Evolutionary conservation across 176 grass and related monocot species (phyloP).

Genomic region (Oryza australiensis): DNA sequence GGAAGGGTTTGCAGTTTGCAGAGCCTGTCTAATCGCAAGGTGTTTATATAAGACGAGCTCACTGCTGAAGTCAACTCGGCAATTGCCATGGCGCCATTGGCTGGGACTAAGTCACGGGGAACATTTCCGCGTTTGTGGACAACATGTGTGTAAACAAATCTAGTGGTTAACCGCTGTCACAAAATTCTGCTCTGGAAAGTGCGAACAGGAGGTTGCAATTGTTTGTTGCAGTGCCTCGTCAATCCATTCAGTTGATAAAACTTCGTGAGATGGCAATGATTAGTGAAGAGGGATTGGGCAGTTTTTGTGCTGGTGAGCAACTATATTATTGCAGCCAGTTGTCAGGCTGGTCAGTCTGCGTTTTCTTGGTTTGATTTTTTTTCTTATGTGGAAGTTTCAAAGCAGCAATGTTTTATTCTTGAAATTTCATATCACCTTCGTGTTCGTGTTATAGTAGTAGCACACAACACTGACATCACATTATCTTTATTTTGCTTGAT

Average conservation of each 20-base stretch:
- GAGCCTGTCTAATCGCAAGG: not conserved
- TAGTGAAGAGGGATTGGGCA: constrained; percentile 5
- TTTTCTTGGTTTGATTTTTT: not conserved
- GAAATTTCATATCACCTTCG: not conserved
- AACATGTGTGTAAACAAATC: not conserved
- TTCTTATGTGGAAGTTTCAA: not conserved
- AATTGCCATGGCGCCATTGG: not conserved
- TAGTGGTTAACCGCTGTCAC: not conserved
- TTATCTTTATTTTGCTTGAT: not conserved
- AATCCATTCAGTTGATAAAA: not conserved
- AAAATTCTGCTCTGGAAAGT: not conserved
- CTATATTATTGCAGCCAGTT: not conserved
- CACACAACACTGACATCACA: not conserved
- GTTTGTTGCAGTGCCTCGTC: not conserved
- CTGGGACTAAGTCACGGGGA: constrained; percentile 33
- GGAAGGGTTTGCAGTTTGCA: not conserved
- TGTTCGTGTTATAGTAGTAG: not conserved
- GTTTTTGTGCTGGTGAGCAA: constrained; percentile 13
- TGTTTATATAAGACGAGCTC: constrained; percentile 9
- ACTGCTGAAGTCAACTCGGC: constrained; percentile 5
- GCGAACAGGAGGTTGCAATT: not conserved
- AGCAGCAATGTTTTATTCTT: not conserved
- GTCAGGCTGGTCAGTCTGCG: not conserved
- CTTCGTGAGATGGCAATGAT: not conserved
- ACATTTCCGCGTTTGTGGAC: not conserved